Conservation (phyloP, 768 basidiomycete genomes). For the Porphyrellus cyaneotinctus region DNA sequence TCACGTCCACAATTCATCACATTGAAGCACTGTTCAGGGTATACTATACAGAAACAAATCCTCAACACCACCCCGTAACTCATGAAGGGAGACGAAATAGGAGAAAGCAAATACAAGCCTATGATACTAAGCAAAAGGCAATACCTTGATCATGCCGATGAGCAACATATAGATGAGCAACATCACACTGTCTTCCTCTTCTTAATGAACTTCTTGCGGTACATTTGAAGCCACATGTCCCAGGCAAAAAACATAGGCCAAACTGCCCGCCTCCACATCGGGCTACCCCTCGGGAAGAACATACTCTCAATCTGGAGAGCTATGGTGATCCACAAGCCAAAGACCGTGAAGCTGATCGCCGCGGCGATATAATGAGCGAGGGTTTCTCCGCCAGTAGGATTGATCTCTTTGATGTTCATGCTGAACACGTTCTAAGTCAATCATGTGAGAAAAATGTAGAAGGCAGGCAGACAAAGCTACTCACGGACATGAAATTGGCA, state of each 20-base stretch:
- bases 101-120: no score
- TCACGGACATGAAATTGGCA: slow-evolving; percentile 40
- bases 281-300: slow-evolving; percentile 16
- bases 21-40: no score
- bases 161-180: not conserved
- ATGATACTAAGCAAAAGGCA: no score
- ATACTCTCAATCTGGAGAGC: slow-evolving; percentile 41
- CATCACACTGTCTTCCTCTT: slow-evolving; percentile 12
- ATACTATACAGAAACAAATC: no score
- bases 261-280: slow-evolving; percentile 15
- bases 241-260: slow-evolving; percentile 21
- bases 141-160: not conserved
- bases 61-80: no score
- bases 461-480: not conserved
- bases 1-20: no score
- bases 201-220: not conserved
- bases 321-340: slow-evolving; percentile 53
- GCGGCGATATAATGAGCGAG: slow-evolving; percentile 38
- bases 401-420: slow-evolving; percentile 52
- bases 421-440: slow-evolving; percentile 44
- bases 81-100: no score
- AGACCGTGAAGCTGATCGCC: slow-evolving; percentile 44
- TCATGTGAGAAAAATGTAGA: not conserved
- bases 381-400: slow-evolving; percentile 22
- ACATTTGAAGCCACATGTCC: not conserved